A percentile compares a stretch with the other conserved stretches of the same genome.
Evolutionary conservation across 2,329 filamentous ascomycete genomes (phyloP).

Genomic region (Neofusicoccum sp.): DNA sequence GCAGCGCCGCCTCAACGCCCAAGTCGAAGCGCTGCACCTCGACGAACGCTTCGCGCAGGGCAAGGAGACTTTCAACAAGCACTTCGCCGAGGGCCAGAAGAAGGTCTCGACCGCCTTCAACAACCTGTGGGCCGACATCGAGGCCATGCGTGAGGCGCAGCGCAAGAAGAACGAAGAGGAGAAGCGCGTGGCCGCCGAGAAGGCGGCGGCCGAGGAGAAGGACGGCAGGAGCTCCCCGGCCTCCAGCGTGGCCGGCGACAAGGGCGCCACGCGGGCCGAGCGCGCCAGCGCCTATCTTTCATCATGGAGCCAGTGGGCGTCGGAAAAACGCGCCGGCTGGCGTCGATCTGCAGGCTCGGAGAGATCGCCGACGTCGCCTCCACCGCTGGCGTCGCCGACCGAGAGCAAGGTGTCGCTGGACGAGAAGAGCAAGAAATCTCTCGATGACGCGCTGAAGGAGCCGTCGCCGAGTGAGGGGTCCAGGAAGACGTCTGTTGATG

Average conservation of each 20-base stretch:
- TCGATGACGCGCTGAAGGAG: not conserved
- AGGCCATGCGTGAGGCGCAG: slow-evolving; percentile 73
- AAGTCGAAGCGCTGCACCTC: slow-evolving; percentile 89
- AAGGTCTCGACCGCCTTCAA: slow-evolving; percentile 86
- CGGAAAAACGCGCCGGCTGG: slow-evolving; percentile 62
- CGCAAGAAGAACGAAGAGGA: slow-evolving; percentile 60
- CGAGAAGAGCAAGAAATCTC: not conserved
- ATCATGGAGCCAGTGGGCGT: slow-evolving; percentile 64
- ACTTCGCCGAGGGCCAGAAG: slow-evolving; percentile 81
- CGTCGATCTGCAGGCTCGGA: not conserved
- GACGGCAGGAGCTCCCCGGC: not conserved
- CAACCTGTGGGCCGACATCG: slow-evolving; percentile 86
- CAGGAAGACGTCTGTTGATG: not conserved
- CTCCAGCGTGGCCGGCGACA: not conserved
- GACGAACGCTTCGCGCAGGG: slow-evolving; percentile 86
- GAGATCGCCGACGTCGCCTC: not conserved
- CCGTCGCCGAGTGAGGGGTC: not conserved
- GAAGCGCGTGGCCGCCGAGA: slow-evolving; percentile 30
- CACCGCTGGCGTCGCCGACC: not conserved
- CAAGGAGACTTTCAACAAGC: slow-evolving; percentile 80
- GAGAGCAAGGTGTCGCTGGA: not conserved
- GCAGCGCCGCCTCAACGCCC: slow-evolving; percentile 70
- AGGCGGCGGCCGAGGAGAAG: slow-evolving; percentile 10
- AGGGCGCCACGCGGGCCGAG: not conserved
- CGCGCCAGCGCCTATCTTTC: slow-evolving; percentile 62